Base-by-base conservation (phyloP, 108 stramenopile species). In the Skeletonema potamos region DNA sequence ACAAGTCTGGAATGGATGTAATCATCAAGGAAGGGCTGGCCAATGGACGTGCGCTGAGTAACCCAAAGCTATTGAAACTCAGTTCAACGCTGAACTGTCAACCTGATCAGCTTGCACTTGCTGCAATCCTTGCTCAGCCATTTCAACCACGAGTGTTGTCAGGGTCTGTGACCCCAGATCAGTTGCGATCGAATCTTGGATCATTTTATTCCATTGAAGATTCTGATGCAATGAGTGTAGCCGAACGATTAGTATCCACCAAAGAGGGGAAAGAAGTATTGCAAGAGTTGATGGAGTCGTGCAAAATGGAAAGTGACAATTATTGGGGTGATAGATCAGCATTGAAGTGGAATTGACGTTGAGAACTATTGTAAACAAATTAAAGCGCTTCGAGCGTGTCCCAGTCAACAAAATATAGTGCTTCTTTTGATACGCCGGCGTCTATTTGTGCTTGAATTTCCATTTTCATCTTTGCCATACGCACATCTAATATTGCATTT, bases 11-110 rank as follows among this genome's bases (percentile, higher is more conserved):
- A 2, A 74, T 86, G 81, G 88, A 89, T 71, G 79, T 93, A 43
- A 89, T 93, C 43, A 82, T 93, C 70, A 93, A 93, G 68, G 92
- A 93, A 68, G 92, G 89, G 13, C 59, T 93, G 55, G 92, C 89
- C 17, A 93, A 93, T 84, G 92, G 92, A 6, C 69, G 92, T 4
- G 59, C 66, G 7, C 65, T 93, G 41, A 55, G 36, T 8, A 60
- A 83, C 63, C 58, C 66, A 4, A 64, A 37, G 2, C 54, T 93
- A 28, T 1, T 66, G 24, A 63, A 79, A 30, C 72, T 84, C 15
- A 44, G 86, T 12, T 34, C 80, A 58, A 72, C 61, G 27, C 65
- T 90, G 17, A 54, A 37, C 3, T 87, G 83, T 65, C n/a, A 75
- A 30, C 81, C 88, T 12, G 92, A 93, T 81, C 74, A 74, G 54